Conservation (phyloP, 768 basidiomycete genomes). For the Agaricus blazei region DNA sequence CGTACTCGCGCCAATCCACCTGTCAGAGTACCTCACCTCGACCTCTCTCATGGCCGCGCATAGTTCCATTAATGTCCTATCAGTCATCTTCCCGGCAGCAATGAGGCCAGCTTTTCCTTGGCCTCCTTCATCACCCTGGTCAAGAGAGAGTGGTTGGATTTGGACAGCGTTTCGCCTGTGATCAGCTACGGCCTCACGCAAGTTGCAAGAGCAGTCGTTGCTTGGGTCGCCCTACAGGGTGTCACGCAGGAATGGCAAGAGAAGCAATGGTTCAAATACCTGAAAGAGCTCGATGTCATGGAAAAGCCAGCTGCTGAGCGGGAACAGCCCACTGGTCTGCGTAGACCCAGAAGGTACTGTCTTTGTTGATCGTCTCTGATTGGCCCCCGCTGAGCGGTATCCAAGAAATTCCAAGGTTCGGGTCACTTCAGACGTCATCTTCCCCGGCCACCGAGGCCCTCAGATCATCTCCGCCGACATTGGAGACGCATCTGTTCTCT, state of each 20-base stretch:
- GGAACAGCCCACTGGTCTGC: constrained; percentile 14
- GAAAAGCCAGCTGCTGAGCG: constrained; percentile 29
- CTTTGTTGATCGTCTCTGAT: background rate
- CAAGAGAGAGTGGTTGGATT: constrained; percentile 68
- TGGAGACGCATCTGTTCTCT: constrained; percentile 44
- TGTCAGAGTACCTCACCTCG: constrained; percentile 73
- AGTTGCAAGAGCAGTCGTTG: constrained; percentile 65
- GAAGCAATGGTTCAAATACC: constrained; percentile 56
- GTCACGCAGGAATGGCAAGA: constrained; percentile 82
- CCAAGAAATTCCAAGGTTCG: constrained; percentile 54
- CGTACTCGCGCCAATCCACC: constrained; percentile 67
- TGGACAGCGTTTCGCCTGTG: constrained; percentile 49
- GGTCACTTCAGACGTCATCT: constrained; percentile 68
- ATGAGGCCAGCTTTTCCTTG: constrained; percentile 78
- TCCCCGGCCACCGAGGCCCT: constrained; percentile 54
- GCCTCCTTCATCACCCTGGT: constrained; percentile 77
- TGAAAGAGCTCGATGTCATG: constrained; percentile 63
- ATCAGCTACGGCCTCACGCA: constrained; percentile 60
- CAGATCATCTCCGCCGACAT: constrained; percentile 81
- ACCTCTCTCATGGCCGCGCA: constrained; percentile 72
- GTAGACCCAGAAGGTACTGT: constrained; percentile 29
- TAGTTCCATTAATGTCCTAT: constrained; percentile 69
- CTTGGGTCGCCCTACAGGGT: constrained; percentile 77
- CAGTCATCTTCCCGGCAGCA: constrained; percentile 70
- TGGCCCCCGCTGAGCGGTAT: background rate